Conservation (phyloP, 1,284 basidiomycete species). For the Trichosporon sp. region DNA sequence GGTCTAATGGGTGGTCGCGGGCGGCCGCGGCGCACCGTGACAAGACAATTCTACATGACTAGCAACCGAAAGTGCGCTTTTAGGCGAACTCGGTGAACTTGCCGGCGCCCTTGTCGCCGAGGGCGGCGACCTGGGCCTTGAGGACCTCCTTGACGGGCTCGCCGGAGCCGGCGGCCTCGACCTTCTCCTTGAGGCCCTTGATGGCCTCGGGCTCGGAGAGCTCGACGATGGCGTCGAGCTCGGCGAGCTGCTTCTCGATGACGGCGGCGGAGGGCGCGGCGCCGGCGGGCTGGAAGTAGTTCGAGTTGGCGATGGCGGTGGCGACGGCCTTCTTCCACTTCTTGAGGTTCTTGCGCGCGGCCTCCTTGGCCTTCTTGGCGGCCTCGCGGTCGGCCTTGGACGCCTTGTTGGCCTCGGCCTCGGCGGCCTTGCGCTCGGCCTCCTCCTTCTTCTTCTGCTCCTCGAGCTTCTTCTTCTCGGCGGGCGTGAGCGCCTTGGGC, state of each 20-base stretch:
- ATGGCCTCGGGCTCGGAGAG: conserved; percentile 55
- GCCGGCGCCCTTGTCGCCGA: conserved; percentile 47
- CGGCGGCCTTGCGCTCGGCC: conserved; percentile 79
- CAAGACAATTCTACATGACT: background rate
- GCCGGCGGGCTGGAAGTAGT: conserved; percentile 57
- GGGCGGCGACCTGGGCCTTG: conserved; percentile 35
- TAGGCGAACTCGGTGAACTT: conserved; percentile 55
- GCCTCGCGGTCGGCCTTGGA: conserved; percentile 64
- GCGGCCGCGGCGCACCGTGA: background rate
- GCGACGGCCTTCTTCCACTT: conserved; percentile 55
- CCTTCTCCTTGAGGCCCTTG: conserved; percentile 54
- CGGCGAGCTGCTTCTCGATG: conserved; percentile 56
- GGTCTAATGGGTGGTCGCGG: background rate
- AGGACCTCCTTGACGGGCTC: conserved; percentile 47
- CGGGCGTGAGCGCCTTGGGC: conserved; percentile 58
- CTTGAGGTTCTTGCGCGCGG: conserved; percentile 56
- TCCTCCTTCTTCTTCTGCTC: conserved; percentile 70
- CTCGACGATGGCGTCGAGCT: conserved; percentile 55
- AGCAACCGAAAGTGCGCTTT: background rate
- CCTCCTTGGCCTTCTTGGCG: conserved; percentile 88
- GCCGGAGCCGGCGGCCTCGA: conserved; percentile 52
- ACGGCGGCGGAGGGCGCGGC: conserved; percentile 49
- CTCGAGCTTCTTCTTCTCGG: conserved; percentile 67
- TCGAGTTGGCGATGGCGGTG: conserved; percentile 54
- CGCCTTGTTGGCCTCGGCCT: conserved; percentile 46